Evolutionary conservation across 495 filamentous ascomycete species (phyloP).

Genomic region (Amphirosellinia nigrospora): DNA sequence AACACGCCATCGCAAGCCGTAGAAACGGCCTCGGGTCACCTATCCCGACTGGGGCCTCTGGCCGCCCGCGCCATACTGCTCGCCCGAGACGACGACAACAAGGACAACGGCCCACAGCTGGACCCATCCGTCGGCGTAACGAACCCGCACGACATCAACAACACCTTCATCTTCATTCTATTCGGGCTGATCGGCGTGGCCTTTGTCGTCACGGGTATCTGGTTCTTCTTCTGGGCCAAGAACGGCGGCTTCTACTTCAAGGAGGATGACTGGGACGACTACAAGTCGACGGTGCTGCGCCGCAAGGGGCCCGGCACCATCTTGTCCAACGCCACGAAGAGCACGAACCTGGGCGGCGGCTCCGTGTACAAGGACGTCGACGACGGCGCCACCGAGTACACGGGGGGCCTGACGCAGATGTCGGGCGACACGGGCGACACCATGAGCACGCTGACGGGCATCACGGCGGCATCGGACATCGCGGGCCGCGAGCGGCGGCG

Average conservation of each 20-base stretch:
- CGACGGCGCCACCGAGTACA: constrained; percentile 60
- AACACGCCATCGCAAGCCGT: constrained; percentile 20
- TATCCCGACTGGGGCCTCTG: constrained; percentile 46
- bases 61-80: constrained; percentile 47
- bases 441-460: constrained; percentile 43
- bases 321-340: constrained; percentile 77
- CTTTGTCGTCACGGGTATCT: constrained; percentile 79
- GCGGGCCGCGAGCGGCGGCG: constrained; percentile 52
- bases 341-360: constrained; percentile 79
- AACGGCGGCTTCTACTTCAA: constrained; percentile 92
- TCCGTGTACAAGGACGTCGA: constrained; percentile 72
- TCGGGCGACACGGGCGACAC: constrained; percentile 47
- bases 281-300: constrained; percentile 94
- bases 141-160: constrained; percentile 75
- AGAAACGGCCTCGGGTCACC: constrained; percentile 14
- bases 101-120: constrained; percentile 7
- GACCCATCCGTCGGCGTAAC: constrained; percentile 60
- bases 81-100: constrained; percentile 38
- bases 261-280: constrained; percentile 93
- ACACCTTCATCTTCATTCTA: constrained; percentile 78
- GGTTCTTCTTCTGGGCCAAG: constrained; percentile 99
- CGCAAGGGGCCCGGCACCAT: constrained; percentile 86
- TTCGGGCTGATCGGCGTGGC: constrained; percentile 83
- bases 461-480: constrained; percentile 54
- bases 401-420: constrained; percentile 47